Base-by-base conservation (phyloP, 306 rosid species). In the Cucurbita moschata region DNA sequence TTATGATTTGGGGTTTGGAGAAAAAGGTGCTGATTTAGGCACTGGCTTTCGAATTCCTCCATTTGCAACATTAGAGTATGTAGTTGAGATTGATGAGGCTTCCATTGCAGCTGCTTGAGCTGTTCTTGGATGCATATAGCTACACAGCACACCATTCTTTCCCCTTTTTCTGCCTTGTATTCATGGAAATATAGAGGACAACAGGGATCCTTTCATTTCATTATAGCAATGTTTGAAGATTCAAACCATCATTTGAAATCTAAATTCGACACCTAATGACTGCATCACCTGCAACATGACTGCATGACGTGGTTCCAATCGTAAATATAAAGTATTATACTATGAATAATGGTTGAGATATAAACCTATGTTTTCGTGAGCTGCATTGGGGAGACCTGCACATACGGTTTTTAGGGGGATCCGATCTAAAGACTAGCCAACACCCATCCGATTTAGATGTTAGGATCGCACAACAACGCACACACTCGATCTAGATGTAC, bases 41-140 rank as follows among this genome's bases (percentile, higher is more conserved):
- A 44, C 84, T 66, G 95, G 87, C 39, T 82, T 86, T 59, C 85
- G 86, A 75, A 88, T 94, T 69, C 97, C 97, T 64, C 90, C 96
- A 52, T 78, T 18, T 76, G 92, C 96, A 43, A 89, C 96, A n/a
- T 87, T 89, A 26, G 97, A 91, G 37, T 94, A 89, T 57, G 43
- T 83, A 71, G 84, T 94, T 52, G 88, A 91, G 87, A 81, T 94
- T 83, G 99, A 87, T 7, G 87, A 82, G 82, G 99, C 91, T 44
- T 91, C 99, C 75, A 91, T 91, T 79, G 99, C 99, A 52, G 96
- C 99, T 0, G 90, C 92, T 74, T 94, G 74, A 85, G 70, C 66
- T 44, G 18, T 44, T 67, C 18, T 67, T 19, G 19, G 40, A 46
- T 67, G 56, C 40, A 21, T 56, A 43, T 26, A 26, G 26, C 26